phyloP scores from a whole-genome alignment of 1,284 basidiomycete species.

The Takashimella tepidaria region DNA sequence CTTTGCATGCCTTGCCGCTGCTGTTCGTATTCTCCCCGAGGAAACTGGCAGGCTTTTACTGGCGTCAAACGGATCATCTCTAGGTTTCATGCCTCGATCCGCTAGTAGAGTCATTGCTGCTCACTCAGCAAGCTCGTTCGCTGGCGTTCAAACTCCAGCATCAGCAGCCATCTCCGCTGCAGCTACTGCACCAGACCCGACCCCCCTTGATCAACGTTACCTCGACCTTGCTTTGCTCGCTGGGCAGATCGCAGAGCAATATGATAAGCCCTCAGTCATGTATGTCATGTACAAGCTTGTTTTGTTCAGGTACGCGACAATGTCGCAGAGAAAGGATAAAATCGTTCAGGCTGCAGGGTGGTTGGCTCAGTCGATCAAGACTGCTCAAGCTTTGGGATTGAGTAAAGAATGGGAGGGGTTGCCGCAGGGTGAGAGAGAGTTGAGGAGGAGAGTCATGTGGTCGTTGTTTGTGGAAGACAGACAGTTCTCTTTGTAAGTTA shows the following conservation, averaged over 20 bases:
- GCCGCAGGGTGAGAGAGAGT: conserved; percentile 37
- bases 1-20: conserved; percentile 35
- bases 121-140: conserved; percentile 2
- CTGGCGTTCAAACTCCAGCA: background rate
- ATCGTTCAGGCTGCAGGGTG: conserved; percentile 28
- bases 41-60: conserved; percentile 39
- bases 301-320: conserved; percentile 34
- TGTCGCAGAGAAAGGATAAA: conserved; percentile 27
- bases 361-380: conserved; percentile 40
- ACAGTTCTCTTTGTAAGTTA: conserved; percentile 33
- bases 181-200: conserved; percentile 22
- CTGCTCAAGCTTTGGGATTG: conserved; percentile 40
- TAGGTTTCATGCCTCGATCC: conserved; percentile 14
- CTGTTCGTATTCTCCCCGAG: conserved; percentile 37
- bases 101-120: conserved; percentile 16
- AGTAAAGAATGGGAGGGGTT: conserved; percentile 42
- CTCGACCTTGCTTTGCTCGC: conserved; percentile 37
- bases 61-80: conserved; percentile 19
- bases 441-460: conserved; percentile 41
- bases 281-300: conserved; percentile 40
- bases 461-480: conserved; percentile 40
- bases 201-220: conserved; percentile 41
- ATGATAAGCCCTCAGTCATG: conserved; percentile 38
- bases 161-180: conserved; percentile 13
- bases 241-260: conserved; percentile 33